Evolutionary conservation across 257 asterid species (phyloP).

Genomic region (Paraleonurus japonicus): DNA sequence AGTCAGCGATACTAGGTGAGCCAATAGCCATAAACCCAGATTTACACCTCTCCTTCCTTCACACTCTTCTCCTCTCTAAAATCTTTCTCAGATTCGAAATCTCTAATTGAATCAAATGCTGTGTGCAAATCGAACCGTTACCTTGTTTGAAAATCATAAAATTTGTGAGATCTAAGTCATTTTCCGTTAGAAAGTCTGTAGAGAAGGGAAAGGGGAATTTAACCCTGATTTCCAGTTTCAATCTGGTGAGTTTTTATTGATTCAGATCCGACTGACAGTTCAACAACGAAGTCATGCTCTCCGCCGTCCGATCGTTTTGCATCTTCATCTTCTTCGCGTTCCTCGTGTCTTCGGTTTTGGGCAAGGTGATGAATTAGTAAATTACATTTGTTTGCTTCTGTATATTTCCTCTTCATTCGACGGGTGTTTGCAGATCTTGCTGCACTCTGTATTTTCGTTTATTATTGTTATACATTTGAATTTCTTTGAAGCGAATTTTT

Average conservation of each 20-base stretch:
- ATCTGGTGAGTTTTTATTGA: constrained; percentile 8
- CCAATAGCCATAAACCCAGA: constrained; percentile 34
- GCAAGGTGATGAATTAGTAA: constrained; percentile 34
- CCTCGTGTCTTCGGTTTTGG: constrained; percentile 29
- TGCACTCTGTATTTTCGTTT: neutral
- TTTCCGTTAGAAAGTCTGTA: neutral
- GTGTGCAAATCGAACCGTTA: constrained; percentile 15
- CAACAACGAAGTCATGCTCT: constrained; percentile 28
- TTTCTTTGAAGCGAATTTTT: neutral
- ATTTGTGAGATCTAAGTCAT: constrained; percentile 24
- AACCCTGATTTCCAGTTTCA: constrained; percentile 10
- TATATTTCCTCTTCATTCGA: neutral
- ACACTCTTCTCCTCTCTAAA: constrained; percentile 17
- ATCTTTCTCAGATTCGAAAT: constrained; percentile 18
- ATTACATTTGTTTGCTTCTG: constrained; percentile 9
- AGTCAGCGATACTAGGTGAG: constrained; percentile 26
- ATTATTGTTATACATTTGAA: constrained; percentile 2
- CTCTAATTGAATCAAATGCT: constrained; percentile 23
- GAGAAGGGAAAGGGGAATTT: neutral
- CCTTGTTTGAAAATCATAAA: neutral
- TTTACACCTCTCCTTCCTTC: constrained; percentile 25
- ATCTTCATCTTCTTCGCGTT: constrained; percentile 20
- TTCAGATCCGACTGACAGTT: constrained; percentile 33
- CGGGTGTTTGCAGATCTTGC: constrained; percentile 19
- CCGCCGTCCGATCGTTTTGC: constrained; percentile 30